These are phyloP conservation scores for Tilletia indica DNA, from an alignment of 1,284 basidiomycete genomes.

Conservation along the genomic window DNA sequence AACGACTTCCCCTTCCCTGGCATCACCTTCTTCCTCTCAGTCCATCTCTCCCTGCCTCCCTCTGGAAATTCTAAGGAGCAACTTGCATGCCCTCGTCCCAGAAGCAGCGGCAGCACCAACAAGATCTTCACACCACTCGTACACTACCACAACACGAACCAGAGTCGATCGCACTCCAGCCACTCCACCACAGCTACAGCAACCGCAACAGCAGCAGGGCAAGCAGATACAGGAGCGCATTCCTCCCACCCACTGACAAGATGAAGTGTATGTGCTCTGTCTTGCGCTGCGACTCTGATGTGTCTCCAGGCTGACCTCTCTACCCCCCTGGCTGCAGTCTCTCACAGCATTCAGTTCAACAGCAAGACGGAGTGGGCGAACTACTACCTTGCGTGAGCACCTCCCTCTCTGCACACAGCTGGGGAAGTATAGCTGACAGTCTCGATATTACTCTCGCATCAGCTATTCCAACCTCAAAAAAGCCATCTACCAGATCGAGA, in stretches of 20 bases:
- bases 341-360: slow-evolving; percentile 82
- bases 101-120: not conserved
- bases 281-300: not conserved
- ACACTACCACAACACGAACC: not conserved
- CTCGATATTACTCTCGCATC: not conserved
- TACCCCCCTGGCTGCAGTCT: slow-evolving; percentile 41
- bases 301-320: not conserved
- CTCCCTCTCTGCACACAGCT: not conserved
- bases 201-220: not conserved
- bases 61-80: not conserved
- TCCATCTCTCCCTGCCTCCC: not conserved
- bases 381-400: slow-evolving; percentile 68
- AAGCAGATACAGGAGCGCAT: not conserved
- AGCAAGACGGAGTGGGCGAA: slow-evolving; percentile 92
- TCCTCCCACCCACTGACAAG: not conserved
- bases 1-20: too few species aligned
- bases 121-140: not conserved
- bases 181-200: not conserved
- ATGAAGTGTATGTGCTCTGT: slow-evolving; percentile 15
- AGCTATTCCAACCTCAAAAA: slow-evolving; percentile 55
- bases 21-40: not conserved
- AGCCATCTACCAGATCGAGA: slow-evolving; percentile 53
- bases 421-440: not conserved
- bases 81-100: slow-evolving; percentile 1
- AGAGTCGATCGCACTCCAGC: slow-evolving; percentile 12